Conservation (phyloP, 345 rosid genomes). For the Euphorbia lathyris region DNA sequence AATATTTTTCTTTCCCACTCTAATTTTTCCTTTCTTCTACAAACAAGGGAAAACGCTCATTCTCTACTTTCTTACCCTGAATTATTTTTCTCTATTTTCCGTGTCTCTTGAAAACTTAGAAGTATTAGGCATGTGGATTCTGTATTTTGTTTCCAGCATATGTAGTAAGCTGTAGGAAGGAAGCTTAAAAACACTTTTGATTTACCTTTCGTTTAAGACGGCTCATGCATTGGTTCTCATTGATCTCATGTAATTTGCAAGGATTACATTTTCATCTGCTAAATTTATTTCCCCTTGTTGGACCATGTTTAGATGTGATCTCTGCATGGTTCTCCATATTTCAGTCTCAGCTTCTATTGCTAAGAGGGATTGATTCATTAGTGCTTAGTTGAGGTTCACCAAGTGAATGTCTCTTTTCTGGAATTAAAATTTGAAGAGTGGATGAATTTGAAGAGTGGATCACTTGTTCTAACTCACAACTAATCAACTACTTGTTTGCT, state of each 20-base stretch:
- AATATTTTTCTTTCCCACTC: not conserved
- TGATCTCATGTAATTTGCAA: not conserved
- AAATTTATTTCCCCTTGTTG: not conserved
- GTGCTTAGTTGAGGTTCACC: not conserved
- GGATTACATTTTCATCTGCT: not conserved
- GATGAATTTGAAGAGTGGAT: not conserved
- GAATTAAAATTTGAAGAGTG: not conserved
- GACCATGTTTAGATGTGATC: not conserved
- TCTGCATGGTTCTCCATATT: not conserved
- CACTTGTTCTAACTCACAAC: not conserved
- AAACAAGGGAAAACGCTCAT: not conserved
- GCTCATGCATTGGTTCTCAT: not conserved
- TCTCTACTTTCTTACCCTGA: not conserved
- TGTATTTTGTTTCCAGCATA: not conserved
- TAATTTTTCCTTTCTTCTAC: not conserved
- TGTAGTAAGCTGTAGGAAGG: not conserved
- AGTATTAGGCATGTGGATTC: not conserved
- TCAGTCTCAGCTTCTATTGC: not conserved
- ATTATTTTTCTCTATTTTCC: not conserved
- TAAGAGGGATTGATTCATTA: not conserved
- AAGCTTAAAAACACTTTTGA: not conserved
- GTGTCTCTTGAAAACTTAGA: not conserved
- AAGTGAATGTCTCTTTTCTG: not conserved
- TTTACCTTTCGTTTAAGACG: not conserved
- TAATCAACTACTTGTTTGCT: not conserved